Conservation (phyloP, 257 asterid species). For the Buddleja alternifolia region DNA sequence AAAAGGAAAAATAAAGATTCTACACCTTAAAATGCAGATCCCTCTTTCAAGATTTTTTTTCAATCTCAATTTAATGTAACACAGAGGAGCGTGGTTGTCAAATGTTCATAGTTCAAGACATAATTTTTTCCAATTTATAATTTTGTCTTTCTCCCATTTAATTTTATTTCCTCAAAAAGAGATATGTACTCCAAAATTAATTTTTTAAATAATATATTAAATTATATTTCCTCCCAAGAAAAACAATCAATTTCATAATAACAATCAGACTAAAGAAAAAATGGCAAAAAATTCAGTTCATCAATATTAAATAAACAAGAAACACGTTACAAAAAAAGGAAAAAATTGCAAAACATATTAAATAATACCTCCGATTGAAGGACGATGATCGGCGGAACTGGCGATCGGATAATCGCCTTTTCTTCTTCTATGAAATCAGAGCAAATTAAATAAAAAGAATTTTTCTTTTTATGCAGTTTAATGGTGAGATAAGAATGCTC, state of each 20-base stretch:
- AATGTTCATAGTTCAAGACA: too few relatives aligned
- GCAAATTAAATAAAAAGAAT: neutral
- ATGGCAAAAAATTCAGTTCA: constrained; percentile 5
- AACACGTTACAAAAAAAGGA: constrained; percentile 8
- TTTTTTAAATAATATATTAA: too few relatives aligned
- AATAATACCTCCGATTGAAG: constrained; percentile 28
- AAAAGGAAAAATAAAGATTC: neutral
- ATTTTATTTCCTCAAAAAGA: too few relatives aligned
- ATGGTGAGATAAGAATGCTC: constrained; percentile 21
- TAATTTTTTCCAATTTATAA: too few relatives aligned
- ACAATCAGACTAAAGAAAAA: neutral
- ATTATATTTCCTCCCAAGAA: constrained; percentile 12
- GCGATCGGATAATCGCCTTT: constrained; percentile 38
- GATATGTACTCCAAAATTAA: too few relatives aligned
- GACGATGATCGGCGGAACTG: constrained; percentile 26
- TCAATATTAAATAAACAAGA: constrained; percentile 2
- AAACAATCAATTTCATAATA: constrained; percentile 20
- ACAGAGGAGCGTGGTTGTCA: too few relatives aligned
- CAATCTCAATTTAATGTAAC: constrained; percentile 28
- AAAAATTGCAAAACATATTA: constrained; percentile 17
- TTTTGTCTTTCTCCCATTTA: too few relatives aligned
- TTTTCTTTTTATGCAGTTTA: too few relatives aligned
- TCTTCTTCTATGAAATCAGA: constrained; percentile 12
- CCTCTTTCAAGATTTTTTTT: constrained; percentile 14
- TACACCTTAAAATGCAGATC: constrained; percentile 38